phyloP scores from a whole-genome alignment of 2,329 filamentous ascomycete species.

The Phoma herbarum region DNA sequence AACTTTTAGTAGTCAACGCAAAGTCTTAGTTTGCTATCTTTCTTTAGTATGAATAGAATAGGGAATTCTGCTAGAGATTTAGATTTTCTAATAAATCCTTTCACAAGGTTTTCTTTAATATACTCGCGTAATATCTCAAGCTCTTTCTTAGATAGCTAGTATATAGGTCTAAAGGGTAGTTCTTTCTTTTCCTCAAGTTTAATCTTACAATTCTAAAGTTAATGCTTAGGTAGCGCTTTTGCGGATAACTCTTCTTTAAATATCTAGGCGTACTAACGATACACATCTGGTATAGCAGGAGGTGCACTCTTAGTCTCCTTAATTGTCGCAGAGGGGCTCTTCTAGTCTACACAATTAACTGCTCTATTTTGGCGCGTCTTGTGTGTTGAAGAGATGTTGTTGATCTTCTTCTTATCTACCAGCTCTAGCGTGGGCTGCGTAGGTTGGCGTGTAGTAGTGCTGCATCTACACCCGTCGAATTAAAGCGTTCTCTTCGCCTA shows the following conservation, averaged over 20 bases:
- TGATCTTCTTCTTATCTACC: background rate
- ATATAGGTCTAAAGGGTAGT: background rate
- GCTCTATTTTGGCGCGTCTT: background rate
- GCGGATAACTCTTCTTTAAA: background rate
- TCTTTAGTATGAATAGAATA: constrained; percentile 1
- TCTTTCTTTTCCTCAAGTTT: background rate
- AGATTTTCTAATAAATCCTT: background rate
- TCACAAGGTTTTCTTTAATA: background rate
- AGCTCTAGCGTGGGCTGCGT: no score
- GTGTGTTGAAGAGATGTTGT: background rate
- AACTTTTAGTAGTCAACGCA: background rate
- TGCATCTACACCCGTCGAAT: background rate
- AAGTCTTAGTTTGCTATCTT: background rate
- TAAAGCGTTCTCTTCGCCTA: background rate
- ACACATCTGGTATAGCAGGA: background rate
- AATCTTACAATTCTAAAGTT: constrained; percentile 1
- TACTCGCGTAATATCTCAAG: background rate
- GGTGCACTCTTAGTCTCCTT: no score
- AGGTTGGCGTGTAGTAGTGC: background rate
- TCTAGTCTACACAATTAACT: background rate
- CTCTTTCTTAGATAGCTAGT: background rate
- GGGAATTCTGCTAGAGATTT: background rate
- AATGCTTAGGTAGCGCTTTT: background rate
- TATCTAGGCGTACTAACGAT: background rate
- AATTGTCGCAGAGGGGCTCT: no score